Evolutionary conservation across 1,139 yeast genomes (phyloP).

Genomic region (Taphrina betulina): DNA sequence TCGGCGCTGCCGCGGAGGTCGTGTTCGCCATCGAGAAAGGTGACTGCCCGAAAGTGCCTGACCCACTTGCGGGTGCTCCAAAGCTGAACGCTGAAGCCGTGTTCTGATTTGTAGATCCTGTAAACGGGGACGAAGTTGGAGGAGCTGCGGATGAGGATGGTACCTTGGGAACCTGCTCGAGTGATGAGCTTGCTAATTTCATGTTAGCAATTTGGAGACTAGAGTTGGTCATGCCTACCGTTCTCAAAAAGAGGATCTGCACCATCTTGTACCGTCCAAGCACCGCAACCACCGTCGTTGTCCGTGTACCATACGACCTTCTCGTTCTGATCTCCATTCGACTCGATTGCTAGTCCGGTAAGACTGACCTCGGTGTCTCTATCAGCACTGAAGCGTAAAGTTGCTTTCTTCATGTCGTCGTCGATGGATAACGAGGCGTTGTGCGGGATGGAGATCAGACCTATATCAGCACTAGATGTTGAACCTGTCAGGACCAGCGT

Average conservation of each 20-base stretch:
- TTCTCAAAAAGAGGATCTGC: too few relatives aligned
- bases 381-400: conserved; percentile 9
- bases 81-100: conserved; percentile 2
- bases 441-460: conserved; percentile 8
- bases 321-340: neutral
- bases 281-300: conserved; percentile 24
- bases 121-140: too few relatives aligned
- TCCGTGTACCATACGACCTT: conserved; percentile 11
- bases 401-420: neutral
- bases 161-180: too few relatives aligned
- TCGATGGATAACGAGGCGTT: conserved; percentile 7
- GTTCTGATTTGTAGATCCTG: neutral
- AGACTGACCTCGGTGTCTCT: conserved; percentile 21
- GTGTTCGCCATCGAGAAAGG: too few relatives aligned
- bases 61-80: neutral
- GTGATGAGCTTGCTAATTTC: too few relatives aligned
- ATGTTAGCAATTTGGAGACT: too few relatives aligned
- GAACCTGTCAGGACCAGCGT: conserved; percentile 16
- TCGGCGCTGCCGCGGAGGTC: neutral
- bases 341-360: conserved; percentile 6
- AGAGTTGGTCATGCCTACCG: too few relatives aligned
- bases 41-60: too few relatives aligned
- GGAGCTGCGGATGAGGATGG: too few relatives aligned
- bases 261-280: conserved; percentile 8
- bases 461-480: conserved; percentile 19